These are phyloP conservation scores for Diaporthe vaccinii DNA, from an alignment of 2,329 filamentous ascomycete species.

Conservation along the genomic window DNA sequence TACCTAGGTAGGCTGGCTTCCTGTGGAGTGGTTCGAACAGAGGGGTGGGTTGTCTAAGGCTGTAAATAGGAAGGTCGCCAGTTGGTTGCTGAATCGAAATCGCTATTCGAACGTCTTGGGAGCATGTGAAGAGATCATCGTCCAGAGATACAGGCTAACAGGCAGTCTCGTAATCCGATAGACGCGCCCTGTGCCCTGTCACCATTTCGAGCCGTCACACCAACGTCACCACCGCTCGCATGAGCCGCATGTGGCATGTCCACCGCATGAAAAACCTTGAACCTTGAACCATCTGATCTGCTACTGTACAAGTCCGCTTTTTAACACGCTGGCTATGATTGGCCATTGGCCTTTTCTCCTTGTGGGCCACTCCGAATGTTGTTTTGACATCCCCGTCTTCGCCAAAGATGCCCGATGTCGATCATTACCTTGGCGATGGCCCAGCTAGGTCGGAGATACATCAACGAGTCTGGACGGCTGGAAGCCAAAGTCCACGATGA, in stretches of 20 bases:
- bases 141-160: neutral
- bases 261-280: neutral
- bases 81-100: neutral
- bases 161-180: neutral
- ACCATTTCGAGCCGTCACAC: neutral
- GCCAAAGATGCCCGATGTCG: neutral
- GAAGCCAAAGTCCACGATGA: neutral
- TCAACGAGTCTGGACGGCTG: neutral
- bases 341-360: neutral
- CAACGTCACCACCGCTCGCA: neutral
- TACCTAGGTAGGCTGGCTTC: too few relatives aligned
- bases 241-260: conserved; percentile 3
- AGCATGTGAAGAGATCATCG: neutral
- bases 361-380: neutral
- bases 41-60: too few relatives aligned
- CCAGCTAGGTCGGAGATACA: neutral
- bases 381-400: neutral
- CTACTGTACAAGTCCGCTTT: neutral
- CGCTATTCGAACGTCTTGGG: neutral
- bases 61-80: neutral
- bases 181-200: neutral
- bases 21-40: neutral
- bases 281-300: neutral
- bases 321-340: neutral
- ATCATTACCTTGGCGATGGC: neutral